Conservation (phyloP, 108 stramenopile genomes). For the Cylindrotheca fusiformis region DNA sequence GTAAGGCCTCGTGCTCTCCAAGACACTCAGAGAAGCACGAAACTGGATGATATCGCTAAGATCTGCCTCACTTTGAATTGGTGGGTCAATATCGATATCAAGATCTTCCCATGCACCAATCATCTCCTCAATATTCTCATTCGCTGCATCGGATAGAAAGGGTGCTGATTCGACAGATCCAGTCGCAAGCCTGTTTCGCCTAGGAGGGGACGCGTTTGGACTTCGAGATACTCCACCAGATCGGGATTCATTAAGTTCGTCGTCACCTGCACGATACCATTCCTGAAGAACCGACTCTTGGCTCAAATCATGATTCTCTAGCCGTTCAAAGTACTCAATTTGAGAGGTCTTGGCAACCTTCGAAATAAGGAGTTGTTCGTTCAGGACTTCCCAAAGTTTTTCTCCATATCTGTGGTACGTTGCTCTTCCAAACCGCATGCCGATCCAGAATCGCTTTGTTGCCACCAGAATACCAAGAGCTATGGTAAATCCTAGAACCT, state of each 20-base stretch:
- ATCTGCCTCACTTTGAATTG: background rate
- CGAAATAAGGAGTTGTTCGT: slow-evolving; percentile 52
- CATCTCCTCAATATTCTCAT: slow-evolving; percentile 14
- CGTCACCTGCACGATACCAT: background rate
- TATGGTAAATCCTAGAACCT: slow-evolving; percentile 26
- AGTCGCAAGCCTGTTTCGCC: background rate
- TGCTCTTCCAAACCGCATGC: slow-evolving; percentile 53
- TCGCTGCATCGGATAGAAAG: slow-evolving; percentile 8
- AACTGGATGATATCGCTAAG: slow-evolving; percentile 17
- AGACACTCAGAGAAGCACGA: slow-evolving; percentile 19
- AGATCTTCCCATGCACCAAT: slow-evolving; percentile 37
- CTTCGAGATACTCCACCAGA: slow-evolving; percentile 1
- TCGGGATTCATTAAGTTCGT: background rate
- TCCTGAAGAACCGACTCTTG: background rate
- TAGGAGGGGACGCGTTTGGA: background rate
- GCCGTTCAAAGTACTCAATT: background rate
- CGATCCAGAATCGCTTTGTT: slow-evolving; percentile 55
- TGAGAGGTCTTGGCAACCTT: slow-evolving; percentile 37
- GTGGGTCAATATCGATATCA: slow-evolving; percentile 9
- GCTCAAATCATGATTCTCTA: background rate
- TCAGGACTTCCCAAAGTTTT: slow-evolving; percentile 48
- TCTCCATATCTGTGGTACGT: slow-evolving; percentile 37
- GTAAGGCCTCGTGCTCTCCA: slow-evolving; percentile 57
- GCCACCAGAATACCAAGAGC: slow-evolving; percentile 45
- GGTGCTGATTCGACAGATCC: slow-evolving; percentile 7